These are phyloP conservation scores for Jimgerdemannia flammicorona DNA, from an alignment of 192 early-diverging fungal genomes.

Conservation along the genomic window DNA sequence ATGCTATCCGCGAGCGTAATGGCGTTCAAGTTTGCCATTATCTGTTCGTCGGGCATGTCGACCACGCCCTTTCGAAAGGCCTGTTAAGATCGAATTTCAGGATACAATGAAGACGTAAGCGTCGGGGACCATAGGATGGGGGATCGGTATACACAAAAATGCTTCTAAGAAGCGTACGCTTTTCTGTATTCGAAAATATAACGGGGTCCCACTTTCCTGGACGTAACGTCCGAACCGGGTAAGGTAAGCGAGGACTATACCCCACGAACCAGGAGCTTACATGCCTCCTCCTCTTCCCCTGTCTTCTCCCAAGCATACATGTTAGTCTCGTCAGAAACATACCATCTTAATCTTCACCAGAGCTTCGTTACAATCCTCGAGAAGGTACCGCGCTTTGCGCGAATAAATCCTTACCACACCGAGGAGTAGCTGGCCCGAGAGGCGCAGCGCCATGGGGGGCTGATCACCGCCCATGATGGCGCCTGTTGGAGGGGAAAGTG, in stretches of 20 bases:
- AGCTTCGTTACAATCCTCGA: conserved; percentile 98
- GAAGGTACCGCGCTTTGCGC: conserved; percentile 90
- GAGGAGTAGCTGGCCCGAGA: conserved; percentile 94
- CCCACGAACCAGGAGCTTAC: no score
- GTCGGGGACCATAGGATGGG: background rate
- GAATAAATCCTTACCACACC: conserved; percentile 96
- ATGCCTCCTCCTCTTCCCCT: no score
- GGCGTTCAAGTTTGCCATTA: conserved; percentile 66
- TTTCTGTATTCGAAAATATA: background rate
- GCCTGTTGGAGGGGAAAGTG: conserved; percentile 38
- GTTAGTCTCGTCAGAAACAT: conserved; percentile 9
- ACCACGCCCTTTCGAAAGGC: conserved; percentile 78
- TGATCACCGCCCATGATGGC: conserved; percentile 78
- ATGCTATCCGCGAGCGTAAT: conserved; percentile 87
- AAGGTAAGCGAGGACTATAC: no score
- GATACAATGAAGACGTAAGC: background rate
- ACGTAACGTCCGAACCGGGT: no score
- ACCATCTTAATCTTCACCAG: conserved; percentile 94
- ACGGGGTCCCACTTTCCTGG: no score
- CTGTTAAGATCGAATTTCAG: conserved; percentile 27
- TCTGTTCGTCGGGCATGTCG: conserved; percentile 75
- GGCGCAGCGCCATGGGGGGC: conserved; percentile 86
- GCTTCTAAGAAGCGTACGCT: background rate
- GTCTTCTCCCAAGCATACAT: no score
- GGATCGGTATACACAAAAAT: background rate